Conservation (phyloP, 1,284 basidiomycete species). For the Trichosporon faecale region DNA sequence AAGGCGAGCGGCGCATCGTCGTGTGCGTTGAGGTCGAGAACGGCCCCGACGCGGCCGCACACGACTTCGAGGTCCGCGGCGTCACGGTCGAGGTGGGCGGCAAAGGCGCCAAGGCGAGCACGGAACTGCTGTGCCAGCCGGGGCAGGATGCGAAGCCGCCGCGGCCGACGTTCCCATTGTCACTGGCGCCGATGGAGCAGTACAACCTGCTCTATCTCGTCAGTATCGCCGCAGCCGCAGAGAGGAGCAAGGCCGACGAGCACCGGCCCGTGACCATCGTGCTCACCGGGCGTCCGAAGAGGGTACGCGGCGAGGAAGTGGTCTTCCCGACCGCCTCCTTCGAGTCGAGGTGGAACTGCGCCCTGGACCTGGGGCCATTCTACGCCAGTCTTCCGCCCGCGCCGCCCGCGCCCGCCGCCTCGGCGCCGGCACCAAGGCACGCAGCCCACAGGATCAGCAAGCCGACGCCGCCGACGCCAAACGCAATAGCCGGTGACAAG, state of each 20-base stretch:
- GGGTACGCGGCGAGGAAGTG: not conserved
- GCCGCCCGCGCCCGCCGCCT: slow-evolving; percentile 19
- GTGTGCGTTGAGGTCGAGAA: slow-evolving; percentile 78
- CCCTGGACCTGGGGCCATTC: slow-evolving; percentile 66
- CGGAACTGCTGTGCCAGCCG: slow-evolving; percentile 50
- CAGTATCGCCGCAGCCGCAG: slow-evolving; percentile 46
- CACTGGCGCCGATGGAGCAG: slow-evolving; percentile 67
- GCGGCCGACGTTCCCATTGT: slow-evolving; percentile 61
- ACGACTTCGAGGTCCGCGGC: slow-evolving; percentile 68
- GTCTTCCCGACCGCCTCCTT: slow-evolving; percentile 63
- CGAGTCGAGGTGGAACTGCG: slow-evolving; percentile 79
- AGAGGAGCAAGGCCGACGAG: slow-evolving; percentile 54
- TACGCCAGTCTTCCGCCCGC: slow-evolving; percentile 34
- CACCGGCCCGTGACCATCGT: slow-evolving; percentile 73
- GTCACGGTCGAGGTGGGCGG: slow-evolving; percentile 71
- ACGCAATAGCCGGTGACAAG: slow-evolving; percentile 51
- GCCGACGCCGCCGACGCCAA: slow-evolving; percentile 27
- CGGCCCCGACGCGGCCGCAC: slow-evolving; percentile 51
- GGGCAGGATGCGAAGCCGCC: slow-evolving; percentile 34
- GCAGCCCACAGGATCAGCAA: slow-evolving; percentile 13
- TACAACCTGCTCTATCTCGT: slow-evolving; percentile 83
- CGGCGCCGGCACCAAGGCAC: slow-evolving; percentile 14
- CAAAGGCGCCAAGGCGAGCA: slow-evolving; percentile 65
- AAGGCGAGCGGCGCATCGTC: slow-evolving; percentile 75
- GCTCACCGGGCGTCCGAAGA: slow-evolving; percentile 65